These are phyloP conservation scores for Axilococcus clingmanii DNA, from an alignment of 139 green algal genomes.

Conservation along the genomic window DNA sequence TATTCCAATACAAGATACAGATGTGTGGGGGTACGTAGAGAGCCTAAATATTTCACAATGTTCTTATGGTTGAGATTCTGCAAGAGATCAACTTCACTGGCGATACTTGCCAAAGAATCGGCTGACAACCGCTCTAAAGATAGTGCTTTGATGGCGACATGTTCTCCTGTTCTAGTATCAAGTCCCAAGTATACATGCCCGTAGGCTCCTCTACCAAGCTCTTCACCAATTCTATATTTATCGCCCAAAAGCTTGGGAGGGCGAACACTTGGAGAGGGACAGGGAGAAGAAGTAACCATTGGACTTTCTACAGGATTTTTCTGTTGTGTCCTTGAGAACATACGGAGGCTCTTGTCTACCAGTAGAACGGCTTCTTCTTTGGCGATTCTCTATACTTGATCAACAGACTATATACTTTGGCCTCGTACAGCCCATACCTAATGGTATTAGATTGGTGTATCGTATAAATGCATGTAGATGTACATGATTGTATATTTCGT, in stretches of 20 bases:
- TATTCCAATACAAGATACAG: slow-evolving; percentile 97
- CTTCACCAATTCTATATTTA: slow-evolving; percentile 71
- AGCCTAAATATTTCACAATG: slow-evolving; percentile 95
- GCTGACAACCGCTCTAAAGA: neutral
- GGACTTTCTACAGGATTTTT: too few relatives aligned
- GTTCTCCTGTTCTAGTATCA: slow-evolving; percentile 68
- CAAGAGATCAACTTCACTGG: slow-evolving; percentile 83
- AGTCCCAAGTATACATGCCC: slow-evolving; percentile 84
- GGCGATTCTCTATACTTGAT: too few relatives aligned
- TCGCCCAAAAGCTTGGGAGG: slow-evolving; percentile 21
- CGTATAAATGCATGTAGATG: too few relatives aligned
- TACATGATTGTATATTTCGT: too few relatives aligned
- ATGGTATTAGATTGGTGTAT: too few relatives aligned
- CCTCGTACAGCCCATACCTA: too few relatives aligned
- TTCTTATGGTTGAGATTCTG: slow-evolving; percentile 90
- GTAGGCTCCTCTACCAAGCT: slow-evolving; percentile 83
- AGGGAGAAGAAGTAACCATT: too few relatives aligned
- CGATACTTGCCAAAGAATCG: slow-evolving; percentile 40
- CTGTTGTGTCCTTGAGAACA: too few relatives aligned
- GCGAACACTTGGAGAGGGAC: too few relatives aligned
- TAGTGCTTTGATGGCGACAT: slow-evolving; percentile 94
- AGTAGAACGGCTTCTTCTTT: too few relatives aligned
- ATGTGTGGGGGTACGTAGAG: slow-evolving; percentile 79
- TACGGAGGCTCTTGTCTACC: too few relatives aligned
- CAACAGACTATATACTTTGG: too few relatives aligned